phyloP scores from a whole-genome alignment of 495 filamentous ascomycete species.

The Penicillium paxilli region DNA sequence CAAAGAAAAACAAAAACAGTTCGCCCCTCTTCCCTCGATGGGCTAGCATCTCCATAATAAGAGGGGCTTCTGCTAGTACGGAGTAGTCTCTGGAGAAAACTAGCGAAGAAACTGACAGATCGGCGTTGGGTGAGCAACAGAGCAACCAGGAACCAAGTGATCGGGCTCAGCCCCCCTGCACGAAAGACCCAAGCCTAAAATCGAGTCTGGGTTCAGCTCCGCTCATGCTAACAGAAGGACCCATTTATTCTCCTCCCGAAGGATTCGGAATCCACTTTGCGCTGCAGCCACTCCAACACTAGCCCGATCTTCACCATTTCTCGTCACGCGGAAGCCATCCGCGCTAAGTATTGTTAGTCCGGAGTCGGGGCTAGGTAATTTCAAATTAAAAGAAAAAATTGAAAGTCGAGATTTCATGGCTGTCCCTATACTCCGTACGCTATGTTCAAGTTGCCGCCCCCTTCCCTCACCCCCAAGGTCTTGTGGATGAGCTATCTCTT shows the following conservation, averaged over 20 bases:
- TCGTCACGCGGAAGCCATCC: conserved; percentile 16
- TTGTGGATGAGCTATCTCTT: not conserved
- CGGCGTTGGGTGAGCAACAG: not conserved
- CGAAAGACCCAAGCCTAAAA: not conserved
- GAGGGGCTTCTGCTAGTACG: not conserved
- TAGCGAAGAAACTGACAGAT: not conserved
- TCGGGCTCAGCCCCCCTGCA: not conserved
- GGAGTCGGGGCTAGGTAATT: conserved; percentile 3
- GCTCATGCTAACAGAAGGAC: not conserved
- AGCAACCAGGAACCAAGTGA: not conserved
- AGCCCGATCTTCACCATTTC: conserved; percentile 9
- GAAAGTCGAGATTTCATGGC: not conserved
- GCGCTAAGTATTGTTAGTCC: conserved; percentile 6
- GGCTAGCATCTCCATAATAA: not conserved
- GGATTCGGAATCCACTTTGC: conserved; percentile 9
- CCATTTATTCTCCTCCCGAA: not conserved
- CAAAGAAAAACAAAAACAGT: too few relatives aligned
- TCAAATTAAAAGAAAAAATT: not conserved
- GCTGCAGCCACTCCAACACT: conserved; percentile 8
- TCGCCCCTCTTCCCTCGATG: not conserved
- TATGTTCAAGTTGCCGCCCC: too few relatives aligned
- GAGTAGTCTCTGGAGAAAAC: not conserved
- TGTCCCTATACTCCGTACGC: too few relatives aligned
- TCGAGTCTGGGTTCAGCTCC: not conserved
- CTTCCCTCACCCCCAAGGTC: too few relatives aligned